Percentiles rank a stretch among this genome's conserved stretches.
These are phyloP conservation scores for Mollisia scopiformis DNA, from an alignment of 2,329 filamentous ascomycete genomes.

Conservation along the genomic window DNA sequence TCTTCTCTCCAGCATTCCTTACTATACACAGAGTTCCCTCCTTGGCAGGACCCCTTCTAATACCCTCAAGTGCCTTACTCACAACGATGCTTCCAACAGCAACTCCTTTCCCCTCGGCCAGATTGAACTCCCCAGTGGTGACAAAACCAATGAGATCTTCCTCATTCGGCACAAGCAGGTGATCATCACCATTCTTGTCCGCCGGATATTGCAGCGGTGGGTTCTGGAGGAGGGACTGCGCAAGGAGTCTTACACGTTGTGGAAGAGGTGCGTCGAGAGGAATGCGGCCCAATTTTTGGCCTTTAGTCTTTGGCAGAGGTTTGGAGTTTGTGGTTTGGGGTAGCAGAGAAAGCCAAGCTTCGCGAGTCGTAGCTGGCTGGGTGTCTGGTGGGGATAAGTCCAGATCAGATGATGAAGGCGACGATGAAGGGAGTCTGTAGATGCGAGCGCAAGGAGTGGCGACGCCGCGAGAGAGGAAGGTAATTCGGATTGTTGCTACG, in stretches of 20 bases:
- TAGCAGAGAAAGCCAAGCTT: constrained; percentile 71
- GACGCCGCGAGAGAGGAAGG: constrained; percentile 69
- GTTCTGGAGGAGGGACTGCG: constrained; percentile 50
- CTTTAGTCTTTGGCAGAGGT: constrained; percentile 26
- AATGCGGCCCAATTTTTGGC: constrained; percentile 18
- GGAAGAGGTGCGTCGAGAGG: constrained; percentile 35
- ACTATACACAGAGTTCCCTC: constrained; percentile 73
- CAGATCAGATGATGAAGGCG: constrained; percentile 20
- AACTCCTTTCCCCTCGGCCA: constrained; percentile 74
- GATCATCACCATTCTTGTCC: constrained; percentile 37
- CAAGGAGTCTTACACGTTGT: constrained; percentile 45
- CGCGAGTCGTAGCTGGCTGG: constrained; percentile 51
- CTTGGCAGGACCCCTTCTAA: constrained; percentile 33
- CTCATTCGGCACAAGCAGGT: constrained; percentile 72
- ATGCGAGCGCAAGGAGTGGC: constrained; percentile 76
- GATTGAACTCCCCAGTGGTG: constrained; percentile 81
- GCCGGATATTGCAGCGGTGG: constrained; percentile 44
- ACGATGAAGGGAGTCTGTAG: constrained; percentile 73
- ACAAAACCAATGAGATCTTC: constrained; percentile 87
- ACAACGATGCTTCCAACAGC: constrained; percentile 74
- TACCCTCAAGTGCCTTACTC: constrained; percentile 54
- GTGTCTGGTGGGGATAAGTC: constrained; percentile 34
- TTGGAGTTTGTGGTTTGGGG: constrained; percentile 33
- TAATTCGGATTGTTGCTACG: constrained; percentile 67
- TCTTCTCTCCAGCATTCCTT: constrained; percentile 74